Evolutionary conservation across 441 rosid species (phyloP).

Genomic region (Kokia cookei): DNA sequence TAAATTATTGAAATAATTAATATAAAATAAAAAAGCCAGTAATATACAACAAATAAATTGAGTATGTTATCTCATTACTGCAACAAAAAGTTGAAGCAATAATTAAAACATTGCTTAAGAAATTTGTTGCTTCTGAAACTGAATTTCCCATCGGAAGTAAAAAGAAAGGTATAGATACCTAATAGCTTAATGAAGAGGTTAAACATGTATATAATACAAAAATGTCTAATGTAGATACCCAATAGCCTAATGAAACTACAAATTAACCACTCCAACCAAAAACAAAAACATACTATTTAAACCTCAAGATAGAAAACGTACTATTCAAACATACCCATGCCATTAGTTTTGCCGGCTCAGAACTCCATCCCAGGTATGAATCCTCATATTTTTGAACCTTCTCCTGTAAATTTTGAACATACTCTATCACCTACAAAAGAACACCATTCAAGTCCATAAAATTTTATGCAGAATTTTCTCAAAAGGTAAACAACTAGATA

Average conservation of each 20-base stretch:
- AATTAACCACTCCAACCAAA: neutral
- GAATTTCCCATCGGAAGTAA: neutral
- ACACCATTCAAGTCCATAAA: constrained; percentile 10
- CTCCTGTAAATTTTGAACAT: constrained; percentile 58
- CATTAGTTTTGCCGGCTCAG: constrained; percentile 57
- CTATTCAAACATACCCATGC: constrained; percentile 50
- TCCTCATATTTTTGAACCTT: constrained; percentile 60
- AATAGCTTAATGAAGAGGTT: neutral
- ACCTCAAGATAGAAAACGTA: neutral
- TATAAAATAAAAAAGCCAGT: too few species aligned
- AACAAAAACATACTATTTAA: neutral
- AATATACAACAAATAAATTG: neutral
- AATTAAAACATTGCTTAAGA: neutral
- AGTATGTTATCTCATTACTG: neutral
- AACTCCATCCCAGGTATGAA: constrained; percentile 56
- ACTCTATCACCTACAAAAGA: constrained; percentile 54
- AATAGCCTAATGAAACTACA: neutral
- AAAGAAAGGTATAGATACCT: neutral
- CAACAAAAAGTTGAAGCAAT: neutral
- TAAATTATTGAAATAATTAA: too few species aligned
- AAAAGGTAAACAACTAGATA: neutral
- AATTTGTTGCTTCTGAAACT: neutral
- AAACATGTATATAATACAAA: neutral
- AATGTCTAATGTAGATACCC: neutral
- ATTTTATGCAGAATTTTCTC: neutral